A percentile compares a stretch with the other conserved stretches of the same genome.
These are phyloP conservation scores for Arthrobotrys pseudoclavata DNA, from an alignment of 2,329 filamentous ascomycete species.

Conservation along the genomic window DNA sequence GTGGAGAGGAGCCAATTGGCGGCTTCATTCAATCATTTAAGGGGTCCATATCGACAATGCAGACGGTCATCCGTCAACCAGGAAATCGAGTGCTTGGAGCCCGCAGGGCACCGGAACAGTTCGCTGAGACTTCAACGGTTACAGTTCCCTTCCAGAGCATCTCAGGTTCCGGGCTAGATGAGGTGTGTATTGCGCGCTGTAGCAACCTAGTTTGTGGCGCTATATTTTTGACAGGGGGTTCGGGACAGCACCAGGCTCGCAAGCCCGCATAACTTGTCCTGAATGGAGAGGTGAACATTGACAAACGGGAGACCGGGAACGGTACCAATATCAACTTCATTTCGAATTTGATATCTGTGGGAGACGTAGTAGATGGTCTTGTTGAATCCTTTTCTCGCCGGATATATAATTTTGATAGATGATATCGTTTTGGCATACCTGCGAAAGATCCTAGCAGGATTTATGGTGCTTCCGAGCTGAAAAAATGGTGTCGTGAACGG, in stretches of 20 bases:
- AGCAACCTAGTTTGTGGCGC: constrained; percentile 55
- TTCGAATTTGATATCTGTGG: neutral
- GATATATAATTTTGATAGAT: constrained; percentile 6
- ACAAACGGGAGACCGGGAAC: neutral
- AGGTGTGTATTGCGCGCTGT: constrained; percentile 53
- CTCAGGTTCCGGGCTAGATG: constrained; percentile 41
- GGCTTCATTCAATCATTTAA: constrained; percentile 25
- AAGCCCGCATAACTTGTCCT: neutral
- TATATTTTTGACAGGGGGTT: constrained; percentile 47
- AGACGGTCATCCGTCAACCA: constrained; percentile 51
- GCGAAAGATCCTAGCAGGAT: constrained; percentile 6
- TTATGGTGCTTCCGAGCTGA: constrained; percentile 18
- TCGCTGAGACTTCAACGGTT: constrained; percentile 47
- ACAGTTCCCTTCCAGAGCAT: constrained; percentile 46
- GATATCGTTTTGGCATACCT: neutral
- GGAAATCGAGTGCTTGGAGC: constrained; percentile 30
- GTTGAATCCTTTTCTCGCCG: neutral
- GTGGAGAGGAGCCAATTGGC: constrained; percentile 45
- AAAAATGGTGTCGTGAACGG: constrained; percentile 27
- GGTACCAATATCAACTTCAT: neutral
- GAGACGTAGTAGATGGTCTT: neutral
- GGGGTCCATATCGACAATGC: constrained; percentile 32
- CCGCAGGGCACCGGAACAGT: constrained; percentile 49
- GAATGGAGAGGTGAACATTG: neutral
- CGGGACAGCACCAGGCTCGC: constrained; percentile 26